Evolutionary conservation across 2,329 filamentous ascomycete genomes (phyloP).

Genomic region (Penicillium glabrum): DNA sequence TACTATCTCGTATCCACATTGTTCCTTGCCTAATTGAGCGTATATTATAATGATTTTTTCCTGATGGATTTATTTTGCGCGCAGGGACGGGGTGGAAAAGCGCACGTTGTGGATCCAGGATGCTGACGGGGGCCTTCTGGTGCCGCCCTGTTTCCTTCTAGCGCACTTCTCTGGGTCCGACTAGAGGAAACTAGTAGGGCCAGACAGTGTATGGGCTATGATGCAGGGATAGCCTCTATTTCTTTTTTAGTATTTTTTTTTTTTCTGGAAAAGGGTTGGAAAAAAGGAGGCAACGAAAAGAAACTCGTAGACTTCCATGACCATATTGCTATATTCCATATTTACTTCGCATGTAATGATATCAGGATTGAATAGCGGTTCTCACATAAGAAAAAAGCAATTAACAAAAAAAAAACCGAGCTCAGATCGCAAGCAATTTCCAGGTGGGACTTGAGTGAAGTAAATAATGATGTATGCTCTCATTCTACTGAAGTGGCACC

Average conservation of each 20-base stretch:
- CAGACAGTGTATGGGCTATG: constrained; percentile 4
- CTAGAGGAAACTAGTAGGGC: constrained; percentile 13
- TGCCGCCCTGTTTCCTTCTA: constrained; percentile 33
- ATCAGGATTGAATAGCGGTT: neutral
- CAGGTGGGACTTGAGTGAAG: constrained; percentile 1
- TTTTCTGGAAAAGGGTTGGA: neutral
- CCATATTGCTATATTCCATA: too few species aligned
- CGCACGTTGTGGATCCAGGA: constrained; percentile 34
- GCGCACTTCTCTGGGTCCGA: constrained; percentile 26
- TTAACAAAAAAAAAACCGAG: neutral
- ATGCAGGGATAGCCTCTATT: constrained; percentile 3
- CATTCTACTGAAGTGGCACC: constrained; percentile 19
- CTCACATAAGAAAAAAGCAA: neutral
- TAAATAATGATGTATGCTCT: constrained; percentile 14
- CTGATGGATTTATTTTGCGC: neutral
- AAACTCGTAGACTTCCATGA: too few species aligned
- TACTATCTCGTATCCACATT: constrained; percentile 27
- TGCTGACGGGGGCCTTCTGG: constrained; percentile 35
- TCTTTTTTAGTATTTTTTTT: neutral
- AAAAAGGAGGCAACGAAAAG: neutral
- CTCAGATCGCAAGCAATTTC: neutral
- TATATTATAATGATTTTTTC: constrained; percentile 1
- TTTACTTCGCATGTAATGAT: neutral
- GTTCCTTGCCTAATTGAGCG: neutral
- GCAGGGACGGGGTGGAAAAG: constrained; percentile 30